Conservation (phyloP, 352 stramenopile genomes). For the Aphanomyces stellatus region DNA sequence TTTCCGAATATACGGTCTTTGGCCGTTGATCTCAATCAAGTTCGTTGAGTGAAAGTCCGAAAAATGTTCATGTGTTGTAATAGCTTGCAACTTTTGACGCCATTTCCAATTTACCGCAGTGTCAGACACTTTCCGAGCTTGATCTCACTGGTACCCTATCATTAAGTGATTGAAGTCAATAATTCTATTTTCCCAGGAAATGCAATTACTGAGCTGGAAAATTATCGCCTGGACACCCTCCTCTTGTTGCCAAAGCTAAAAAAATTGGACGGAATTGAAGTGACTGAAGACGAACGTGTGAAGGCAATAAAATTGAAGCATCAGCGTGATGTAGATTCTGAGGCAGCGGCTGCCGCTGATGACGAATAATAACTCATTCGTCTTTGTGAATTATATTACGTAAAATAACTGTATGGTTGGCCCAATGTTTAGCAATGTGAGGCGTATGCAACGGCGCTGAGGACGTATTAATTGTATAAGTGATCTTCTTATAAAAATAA, state of each 20-base stretch:
- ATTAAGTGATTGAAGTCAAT: not conserved
- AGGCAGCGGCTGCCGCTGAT: too few species aligned
- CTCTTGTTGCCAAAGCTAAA: slow-evolving; percentile 41
- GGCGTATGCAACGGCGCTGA: too few species aligned
- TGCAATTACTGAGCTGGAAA: slow-evolving; percentile 38
- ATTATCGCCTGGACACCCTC: slow-evolving; percentile 47
- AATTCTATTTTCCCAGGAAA: slow-evolving; percentile 31
- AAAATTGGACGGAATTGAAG: slow-evolving; percentile 43
- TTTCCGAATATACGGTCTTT: slow-evolving; percentile 37
- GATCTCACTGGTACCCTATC: slow-evolving; percentile 8
- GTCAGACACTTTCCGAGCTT: not conserved
- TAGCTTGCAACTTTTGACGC: slow-evolving; percentile 4
- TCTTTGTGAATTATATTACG: too few species aligned
- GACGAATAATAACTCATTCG: too few species aligned
- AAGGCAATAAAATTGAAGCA: slow-evolving; percentile 49
- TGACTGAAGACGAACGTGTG: slow-evolving; percentile 58
- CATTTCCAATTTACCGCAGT: not conserved
- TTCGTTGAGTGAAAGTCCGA: slow-evolving; percentile 19
- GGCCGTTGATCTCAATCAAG: slow-evolving; percentile 51
- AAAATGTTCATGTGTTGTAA: not conserved
- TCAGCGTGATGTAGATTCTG: slow-evolving; percentile 30
- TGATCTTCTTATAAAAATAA: too few species aligned
- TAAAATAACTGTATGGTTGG: too few species aligned
- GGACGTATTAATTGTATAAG: too few species aligned
- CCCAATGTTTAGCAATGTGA: too few species aligned